Evolutionary conservation across 768 basidiomycete species (phyloP), one percentile per base, ranked within the genome.

Genomic region (Galerina marginata): DNA sequence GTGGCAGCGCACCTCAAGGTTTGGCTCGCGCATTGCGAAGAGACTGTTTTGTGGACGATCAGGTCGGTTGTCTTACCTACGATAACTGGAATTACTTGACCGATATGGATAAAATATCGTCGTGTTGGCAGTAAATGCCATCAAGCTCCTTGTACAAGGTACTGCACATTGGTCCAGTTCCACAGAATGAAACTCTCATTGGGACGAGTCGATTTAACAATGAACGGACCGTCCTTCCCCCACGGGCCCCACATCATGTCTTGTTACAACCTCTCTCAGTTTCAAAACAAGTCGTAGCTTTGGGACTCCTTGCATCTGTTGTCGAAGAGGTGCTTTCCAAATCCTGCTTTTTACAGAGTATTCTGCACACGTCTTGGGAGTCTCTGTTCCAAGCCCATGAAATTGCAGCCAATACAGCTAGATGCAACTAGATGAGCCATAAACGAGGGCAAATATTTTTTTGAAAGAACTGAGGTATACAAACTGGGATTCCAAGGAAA

Each of bases 1-100:
- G 74, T 54, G 74, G 74, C 6, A 69, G 68, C 29, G 70, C 71
- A 16, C 69, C 70, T 0, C 52, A 65, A 14, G 78, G 78, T 2
- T 67, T 79, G 36, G 60, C 68, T 9, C 56, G 74, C 37, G 65
- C 72, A 9, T 62, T 77, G 15, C 61, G 69, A 2, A 67, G 67
- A 42, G 77, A 78, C 56, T 75, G 69, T 62, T 9, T 49, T 67
- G 2, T 77, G 75, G 72, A 66, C 61, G 9, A 70, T 75, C 43
- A 65, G 65, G 15, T 50, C 71, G 10, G 71, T 68, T 20, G 65
- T 72, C 40, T 77, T 76, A 58, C 67, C 68, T 14, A 43, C 47
- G 1, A 59, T 64, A 2, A 45, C 52, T 60, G 61, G 46, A 56
- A 25, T 50, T 57, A 50, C 54, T 64, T 25, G 45, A 57, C 14